Percentiles rank a stretch among this genome's conserved stretches.
These are phyloP conservation scores for Suillus luteus DNA, from an alignment of 768 basidiomycete genomes.

Conservation along the genomic window DNA sequence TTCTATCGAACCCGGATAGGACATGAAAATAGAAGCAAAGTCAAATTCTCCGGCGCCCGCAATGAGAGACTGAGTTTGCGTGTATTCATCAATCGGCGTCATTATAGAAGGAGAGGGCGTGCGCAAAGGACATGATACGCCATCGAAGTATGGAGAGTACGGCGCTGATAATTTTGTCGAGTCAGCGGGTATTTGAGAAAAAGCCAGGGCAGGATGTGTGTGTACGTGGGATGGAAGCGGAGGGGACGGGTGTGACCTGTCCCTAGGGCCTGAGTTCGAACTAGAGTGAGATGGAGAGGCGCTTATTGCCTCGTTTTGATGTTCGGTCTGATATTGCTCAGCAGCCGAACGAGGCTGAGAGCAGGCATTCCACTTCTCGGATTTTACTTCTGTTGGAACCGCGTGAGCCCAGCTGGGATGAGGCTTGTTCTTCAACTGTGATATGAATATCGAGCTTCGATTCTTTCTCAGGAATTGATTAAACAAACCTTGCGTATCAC, in stretches of 20 bases:
- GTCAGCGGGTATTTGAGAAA: constrained; percentile 29
- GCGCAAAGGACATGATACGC: constrained; percentile 27
- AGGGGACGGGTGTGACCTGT: constrained; percentile 13
- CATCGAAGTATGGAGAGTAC: constrained; percentile 22
- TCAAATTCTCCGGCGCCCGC: constrained; percentile 42
- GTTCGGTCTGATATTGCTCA: constrained; percentile 14
- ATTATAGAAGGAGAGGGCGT: constrained; percentile 37
- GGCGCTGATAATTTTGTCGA: constrained; percentile 10
- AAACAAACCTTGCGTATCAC: constrained; percentile 72
- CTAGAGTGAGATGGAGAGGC: constrained; percentile 10
- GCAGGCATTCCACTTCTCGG: constrained; percentile 27
- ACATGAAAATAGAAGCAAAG: constrained; percentile 42
- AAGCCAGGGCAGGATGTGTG: constrained; percentile 33
- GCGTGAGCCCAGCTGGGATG: constrained; percentile 59
- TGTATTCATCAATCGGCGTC: constrained; percentile 48
- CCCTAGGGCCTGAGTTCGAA: constrained; percentile 6
- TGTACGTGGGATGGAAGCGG: constrained; percentile 31
- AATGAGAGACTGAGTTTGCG: constrained; percentile 34
- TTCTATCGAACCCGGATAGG: constrained; percentile 30
- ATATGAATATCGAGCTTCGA: neutral
- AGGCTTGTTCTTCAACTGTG: constrained; percentile 70
- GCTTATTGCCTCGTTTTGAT: constrained; percentile 6
- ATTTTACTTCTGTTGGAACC: constrained; percentile 27
- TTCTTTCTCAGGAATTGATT: neutral
- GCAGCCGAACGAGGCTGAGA: constrained; percentile 23